Conservation (phyloP, 2,329 filamentous ascomycete species). For the Ophiocordyceps polyrhachis-furcata region DNA sequence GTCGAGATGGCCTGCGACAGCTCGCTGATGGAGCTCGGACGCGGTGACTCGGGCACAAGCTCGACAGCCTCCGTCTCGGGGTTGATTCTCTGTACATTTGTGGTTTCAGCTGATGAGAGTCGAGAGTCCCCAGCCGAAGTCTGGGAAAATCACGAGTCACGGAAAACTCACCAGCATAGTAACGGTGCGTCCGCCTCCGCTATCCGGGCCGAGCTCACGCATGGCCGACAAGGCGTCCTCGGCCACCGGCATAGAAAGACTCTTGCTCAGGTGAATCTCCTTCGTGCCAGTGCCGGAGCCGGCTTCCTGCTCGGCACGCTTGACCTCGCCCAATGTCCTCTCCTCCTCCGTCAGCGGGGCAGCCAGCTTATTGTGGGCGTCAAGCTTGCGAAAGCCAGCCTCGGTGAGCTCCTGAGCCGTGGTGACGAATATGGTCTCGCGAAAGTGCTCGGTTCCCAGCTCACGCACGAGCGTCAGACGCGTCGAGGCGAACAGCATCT, state of each 20-base stretch:
- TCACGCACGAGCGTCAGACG: conserved; percentile 58
- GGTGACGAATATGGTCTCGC: conserved; percentile 58
- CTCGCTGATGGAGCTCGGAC: conserved; percentile 34
- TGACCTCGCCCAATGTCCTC: conserved; percentile 49
- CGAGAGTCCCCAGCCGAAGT: too few relatives aligned
- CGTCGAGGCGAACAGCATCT: conserved; percentile 72
- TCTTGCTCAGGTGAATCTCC: conserved; percentile 40
- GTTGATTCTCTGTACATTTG: conserved; percentile 45
- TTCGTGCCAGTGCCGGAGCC: conserved; percentile 44
- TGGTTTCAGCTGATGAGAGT: too few relatives aligned
- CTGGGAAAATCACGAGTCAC: too few relatives aligned
- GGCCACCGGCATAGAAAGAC: conserved; percentile 36
- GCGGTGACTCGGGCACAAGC: conserved; percentile 34
- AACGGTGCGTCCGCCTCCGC: conserved; percentile 23
- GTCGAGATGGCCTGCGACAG: conserved; percentile 42
- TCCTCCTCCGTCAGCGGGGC: conserved; percentile 70
- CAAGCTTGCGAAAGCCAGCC: conserved; percentile 53
- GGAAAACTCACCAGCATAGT: conserved; percentile 45
- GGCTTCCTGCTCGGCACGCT: conserved; percentile 56
- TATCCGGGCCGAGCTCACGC: conserved; percentile 33
- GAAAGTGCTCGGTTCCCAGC: conserved; percentile 60
- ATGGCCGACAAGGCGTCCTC: conserved; percentile 48
- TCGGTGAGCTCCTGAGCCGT: conserved; percentile 48
- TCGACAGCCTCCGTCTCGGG: conserved; percentile 49
- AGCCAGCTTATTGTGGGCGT: conserved; percentile 42